phyloP scores from a whole-genome alignment of 495 filamentous ascomycete species.

The Copromyces sp. region DNA sequence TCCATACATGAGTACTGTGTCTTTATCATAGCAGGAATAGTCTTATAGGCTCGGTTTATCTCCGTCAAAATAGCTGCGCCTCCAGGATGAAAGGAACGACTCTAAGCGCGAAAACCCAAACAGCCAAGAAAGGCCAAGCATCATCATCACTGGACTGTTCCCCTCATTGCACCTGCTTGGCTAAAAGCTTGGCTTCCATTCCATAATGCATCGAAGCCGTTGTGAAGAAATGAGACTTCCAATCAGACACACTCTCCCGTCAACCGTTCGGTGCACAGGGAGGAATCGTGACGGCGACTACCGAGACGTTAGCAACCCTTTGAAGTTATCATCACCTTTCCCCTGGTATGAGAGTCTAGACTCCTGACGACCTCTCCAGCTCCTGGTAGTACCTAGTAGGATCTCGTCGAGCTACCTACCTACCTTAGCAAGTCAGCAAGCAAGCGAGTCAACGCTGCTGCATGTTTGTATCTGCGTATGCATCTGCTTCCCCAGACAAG shows the following conservation, averaged over 20 bases:
- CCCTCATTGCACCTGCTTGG: background rate
- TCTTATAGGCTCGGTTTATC: background rate
- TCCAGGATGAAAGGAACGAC: background rate
- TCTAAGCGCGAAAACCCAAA: background rate
- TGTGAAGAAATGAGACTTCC: background rate
- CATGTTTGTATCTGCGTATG: background rate
- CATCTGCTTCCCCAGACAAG: background rate
- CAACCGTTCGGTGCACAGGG: no score
- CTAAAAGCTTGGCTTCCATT: background rate
- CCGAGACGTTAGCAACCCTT: background rate
- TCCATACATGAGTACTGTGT: no score
- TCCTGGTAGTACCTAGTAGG: no score
- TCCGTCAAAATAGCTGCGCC: background rate
- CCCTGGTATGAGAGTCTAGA: background rate
- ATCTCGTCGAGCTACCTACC: no score
- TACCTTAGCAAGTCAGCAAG: no score
- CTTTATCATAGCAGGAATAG: no score
- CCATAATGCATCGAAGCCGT: background rate
- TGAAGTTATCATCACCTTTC: background rate
- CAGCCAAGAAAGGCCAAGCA: background rate
- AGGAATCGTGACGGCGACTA: background rate
- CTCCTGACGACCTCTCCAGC: background rate
- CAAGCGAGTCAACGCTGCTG: background rate
- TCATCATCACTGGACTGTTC: background rate
- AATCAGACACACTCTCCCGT: background rate